Conservation (phyloP, 2,329 filamentous ascomycete genomes). For the Daldinia eschscholtzii region DNA sequence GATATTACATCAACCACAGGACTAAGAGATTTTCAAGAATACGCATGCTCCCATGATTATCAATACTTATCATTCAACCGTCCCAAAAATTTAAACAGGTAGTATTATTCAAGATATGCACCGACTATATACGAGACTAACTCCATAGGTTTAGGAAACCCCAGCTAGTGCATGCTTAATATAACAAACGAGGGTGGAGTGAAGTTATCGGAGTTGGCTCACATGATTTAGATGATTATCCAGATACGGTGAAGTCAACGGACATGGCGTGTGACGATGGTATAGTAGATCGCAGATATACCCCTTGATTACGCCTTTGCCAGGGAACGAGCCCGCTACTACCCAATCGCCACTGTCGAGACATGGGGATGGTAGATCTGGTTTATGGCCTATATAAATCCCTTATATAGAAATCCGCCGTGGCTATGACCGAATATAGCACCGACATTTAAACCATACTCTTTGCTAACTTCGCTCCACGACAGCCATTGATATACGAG, state of each 20-base stretch:
- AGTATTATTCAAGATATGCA: conserved; percentile 23
- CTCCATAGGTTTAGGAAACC: conserved; percentile 33
- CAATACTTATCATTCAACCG: background rate
- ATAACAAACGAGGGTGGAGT: conserved; percentile 37
- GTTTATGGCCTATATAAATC: conserved; percentile 22
- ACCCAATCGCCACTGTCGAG: conserved; percentile 28
- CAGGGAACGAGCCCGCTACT: conserved; percentile 24
- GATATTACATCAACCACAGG: background rate
- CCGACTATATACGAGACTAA: conserved; percentile 9
- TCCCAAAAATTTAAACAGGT: conserved; percentile 30
- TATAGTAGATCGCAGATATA: conserved; percentile 41
- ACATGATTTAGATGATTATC: conserved; percentile 36
- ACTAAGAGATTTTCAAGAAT: background rate
- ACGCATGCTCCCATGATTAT: background rate
- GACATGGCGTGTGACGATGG: conserved; percentile 28
- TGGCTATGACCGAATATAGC: conserved; percentile 29
- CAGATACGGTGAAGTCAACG: conserved; percentile 26
- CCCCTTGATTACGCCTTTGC: conserved; percentile 33
- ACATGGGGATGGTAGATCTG: conserved; percentile 36
- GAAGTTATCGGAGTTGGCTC: conserved; percentile 37
- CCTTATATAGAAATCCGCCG: conserved; percentile 34
- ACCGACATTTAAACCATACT: conserved; percentile 22
- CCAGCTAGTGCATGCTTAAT: conserved; percentile 37
- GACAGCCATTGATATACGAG: conserved; percentile 18
- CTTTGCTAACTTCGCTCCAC: conserved; percentile 29